Evolutionary conservation across 345 rosid genomes (phyloP).

Genomic region (Corymbia maculata): DNA sequence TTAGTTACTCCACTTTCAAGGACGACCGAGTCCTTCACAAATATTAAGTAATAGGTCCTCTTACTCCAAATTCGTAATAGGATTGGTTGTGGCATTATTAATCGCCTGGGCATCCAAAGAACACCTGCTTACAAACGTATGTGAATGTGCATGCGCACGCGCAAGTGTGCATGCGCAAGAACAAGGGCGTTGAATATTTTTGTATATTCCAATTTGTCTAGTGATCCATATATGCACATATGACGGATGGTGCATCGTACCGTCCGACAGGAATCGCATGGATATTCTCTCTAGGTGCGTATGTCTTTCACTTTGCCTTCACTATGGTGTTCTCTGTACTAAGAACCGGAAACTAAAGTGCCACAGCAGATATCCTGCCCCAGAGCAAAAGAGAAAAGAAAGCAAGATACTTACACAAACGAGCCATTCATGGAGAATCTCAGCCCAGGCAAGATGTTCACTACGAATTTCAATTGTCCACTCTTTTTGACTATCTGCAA

Average conservation of each 20-base stretch:
- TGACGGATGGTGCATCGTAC: background rate
- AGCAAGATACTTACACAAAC: constrained; percentile 34
- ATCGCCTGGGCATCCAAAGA: background rate
- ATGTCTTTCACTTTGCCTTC: background rate
- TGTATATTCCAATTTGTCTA: background rate
- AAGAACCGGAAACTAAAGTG: background rate
- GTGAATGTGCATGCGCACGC: background rate
- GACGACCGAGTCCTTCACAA: background rate
- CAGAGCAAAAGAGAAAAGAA: background rate
- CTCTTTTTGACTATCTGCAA: constrained; percentile 50
- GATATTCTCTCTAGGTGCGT: background rate
- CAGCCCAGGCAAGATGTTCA: constrained; percentile 58
- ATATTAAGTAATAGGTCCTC: background rate
- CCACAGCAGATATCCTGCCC: accelerated
- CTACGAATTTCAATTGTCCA: constrained; percentile 60
- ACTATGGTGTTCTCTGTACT: background rate
- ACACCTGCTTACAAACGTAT: background rate
- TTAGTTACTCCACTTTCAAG: background rate
- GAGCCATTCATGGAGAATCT: constrained; percentile 83
- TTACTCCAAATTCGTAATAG: background rate
- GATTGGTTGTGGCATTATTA: background rate
- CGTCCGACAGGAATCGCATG: background rate
- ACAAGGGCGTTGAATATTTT: background rate
- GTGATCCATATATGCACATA: background rate
- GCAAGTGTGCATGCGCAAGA: background rate